Base-by-base conservation (phyloP, 495 filamentous ascomycete species). In the Aspergillus affinis region DNA sequence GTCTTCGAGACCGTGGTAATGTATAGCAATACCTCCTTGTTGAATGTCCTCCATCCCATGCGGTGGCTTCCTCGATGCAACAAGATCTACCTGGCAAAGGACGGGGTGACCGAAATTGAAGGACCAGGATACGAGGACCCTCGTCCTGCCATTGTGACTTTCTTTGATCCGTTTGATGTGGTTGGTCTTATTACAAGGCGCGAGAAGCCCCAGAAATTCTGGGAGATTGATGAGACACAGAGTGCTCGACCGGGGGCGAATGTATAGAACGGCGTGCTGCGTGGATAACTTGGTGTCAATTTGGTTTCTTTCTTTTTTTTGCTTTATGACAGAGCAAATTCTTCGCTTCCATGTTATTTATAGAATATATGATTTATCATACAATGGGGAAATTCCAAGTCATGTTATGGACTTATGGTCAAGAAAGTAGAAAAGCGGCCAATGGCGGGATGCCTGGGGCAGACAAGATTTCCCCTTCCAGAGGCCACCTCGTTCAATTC, bases 151-250 rank as follows among this genome's bases (percentile, higher is more conserved):
- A 45, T 82, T 30, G 48, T 79, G 4, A 90, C 86, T 0, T 32
- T 90, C 9, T 3, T 90, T 13, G 88, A 91, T 69, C 88, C 88
- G 4, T 88, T 91, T 70, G 86, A 89, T 63, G 23, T 90, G 8
- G 63, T 65, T n/a, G 87, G 87, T 2, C 68, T 88, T 61, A 65
- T 85, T 44, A 76, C 65, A 59, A 78, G 80, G 6, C 77, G 66
- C 58, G 80, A 82, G 32, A 79, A 80, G 66, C 61, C 78, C 53
- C 71, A 70, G 32, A 77, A 72, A 44, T 88, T 83, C 64, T 88
- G 85, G 85, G 84, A 88, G 30, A 32, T 9, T 10, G 51, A 56
- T 3, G 20, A 52, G 18, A 1, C 12, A 2, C 6, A 7, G 41
- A 26, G 6, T 20, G 48, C 30, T 19, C 46, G 48, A 15, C 13